phyloP scores from a whole-genome alignment of 1,139 yeast genomes.

The Yamadazyma aaseri region DNA sequence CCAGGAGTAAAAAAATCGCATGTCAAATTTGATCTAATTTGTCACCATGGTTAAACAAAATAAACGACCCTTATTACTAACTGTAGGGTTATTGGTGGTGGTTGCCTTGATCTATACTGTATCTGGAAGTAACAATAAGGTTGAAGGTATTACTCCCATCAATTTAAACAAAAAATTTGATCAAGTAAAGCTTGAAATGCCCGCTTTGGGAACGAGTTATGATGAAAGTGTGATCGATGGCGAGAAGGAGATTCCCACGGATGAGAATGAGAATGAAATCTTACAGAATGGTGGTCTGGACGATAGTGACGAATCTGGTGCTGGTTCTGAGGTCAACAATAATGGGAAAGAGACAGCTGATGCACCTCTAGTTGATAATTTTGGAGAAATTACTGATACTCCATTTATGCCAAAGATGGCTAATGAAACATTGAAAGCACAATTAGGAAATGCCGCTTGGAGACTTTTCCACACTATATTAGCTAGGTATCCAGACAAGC shows the following conservation, averaged over 20 bases:
- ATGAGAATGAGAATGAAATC: constrained; percentile 7
- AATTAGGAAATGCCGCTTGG: constrained; percentile 91
- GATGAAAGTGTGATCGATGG: constrained; percentile 12
- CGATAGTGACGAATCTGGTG: constrained; percentile 1
- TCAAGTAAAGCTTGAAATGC: constrained; percentile 6
- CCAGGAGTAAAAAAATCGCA: no score
- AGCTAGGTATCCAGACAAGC: constrained; percentile 87
- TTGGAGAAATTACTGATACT: constrained; percentile 28
- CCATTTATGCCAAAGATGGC: constrained; percentile 92
- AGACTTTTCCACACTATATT: constrained; percentile 79
- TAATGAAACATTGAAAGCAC: constrained; percentile 57
- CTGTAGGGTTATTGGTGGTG: constrained; percentile 12
- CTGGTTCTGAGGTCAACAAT: no score
- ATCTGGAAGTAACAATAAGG: constrained; percentile 10
- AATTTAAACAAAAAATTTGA: constrained; percentile 12
- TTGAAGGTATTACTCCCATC: constrained; percentile 21
- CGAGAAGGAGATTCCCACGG: constrained; percentile 7
- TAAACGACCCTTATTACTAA: constrained; percentile 15
- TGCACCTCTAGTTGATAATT: not conserved
- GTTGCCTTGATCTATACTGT: constrained; percentile 15
- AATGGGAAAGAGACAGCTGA: not conserved
- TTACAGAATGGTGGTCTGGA: not conserved
- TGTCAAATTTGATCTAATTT: not conserved
- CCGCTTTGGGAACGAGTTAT: constrained; percentile 7
- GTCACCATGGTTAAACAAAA: constrained; percentile 13